Percentiles rank a stretch among this genome's conserved stretches.
Evolutionary conservation across 345 rosid species (phyloP).

Genomic region (Brassica napus): DNA sequence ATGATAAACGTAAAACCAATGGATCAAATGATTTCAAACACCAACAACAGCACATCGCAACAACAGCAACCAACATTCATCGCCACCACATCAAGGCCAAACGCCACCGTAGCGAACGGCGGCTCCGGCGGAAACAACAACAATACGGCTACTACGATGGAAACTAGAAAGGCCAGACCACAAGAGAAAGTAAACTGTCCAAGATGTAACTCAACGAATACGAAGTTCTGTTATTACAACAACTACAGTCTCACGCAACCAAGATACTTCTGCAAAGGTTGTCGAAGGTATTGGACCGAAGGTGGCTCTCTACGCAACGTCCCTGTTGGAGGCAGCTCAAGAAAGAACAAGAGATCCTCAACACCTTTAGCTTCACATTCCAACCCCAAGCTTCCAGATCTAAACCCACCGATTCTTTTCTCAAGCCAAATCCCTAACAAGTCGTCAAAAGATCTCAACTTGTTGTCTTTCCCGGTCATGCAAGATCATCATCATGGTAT

Average conservation of each 20-base stretch:
- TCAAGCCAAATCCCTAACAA: slow-evolving; percentile 31
- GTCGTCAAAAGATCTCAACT: slow-evolving; percentile 40
- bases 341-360: slow-evolving; percentile 64
- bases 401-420: slow-evolving; percentile 42
- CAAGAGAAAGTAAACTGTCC: slow-evolving; percentile 78
- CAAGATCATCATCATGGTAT: slow-evolving; percentile 42
- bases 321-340: slow-evolving; percentile 79
- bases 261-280: slow-evolving; percentile 78
- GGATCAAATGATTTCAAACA: slow-evolving; percentile 39
- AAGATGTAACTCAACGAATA: slow-evolving; percentile 79
- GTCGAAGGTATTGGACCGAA: slow-evolving; percentile 93
- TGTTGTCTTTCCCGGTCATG: slow-evolving; percentile 42
- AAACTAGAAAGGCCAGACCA: slow-evolving; percentile 38
- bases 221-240: slow-evolving; percentile 42
- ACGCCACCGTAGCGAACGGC: slow-evolving; percentile 26
- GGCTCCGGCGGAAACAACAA: slow-evolving; percentile 19
- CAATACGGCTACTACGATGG: slow-evolving; percentile 25
- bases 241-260: slow-evolving; percentile 92
- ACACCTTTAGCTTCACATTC: slow-evolving; percentile 32
- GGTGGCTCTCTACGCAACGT: slow-evolving; percentile 90
- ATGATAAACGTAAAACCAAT: slow-evolving; percentile 19
- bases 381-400: slow-evolving; percentile 38
- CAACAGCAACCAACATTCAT: slow-evolving; percentile 35
- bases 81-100: slow-evolving; percentile 35
- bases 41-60: slow-evolving; percentile 30